Base-by-base conservation (phyloP, 495 filamentous ascomycete genomes). In the Hyphodiscus hymeniophilus region DNA sequence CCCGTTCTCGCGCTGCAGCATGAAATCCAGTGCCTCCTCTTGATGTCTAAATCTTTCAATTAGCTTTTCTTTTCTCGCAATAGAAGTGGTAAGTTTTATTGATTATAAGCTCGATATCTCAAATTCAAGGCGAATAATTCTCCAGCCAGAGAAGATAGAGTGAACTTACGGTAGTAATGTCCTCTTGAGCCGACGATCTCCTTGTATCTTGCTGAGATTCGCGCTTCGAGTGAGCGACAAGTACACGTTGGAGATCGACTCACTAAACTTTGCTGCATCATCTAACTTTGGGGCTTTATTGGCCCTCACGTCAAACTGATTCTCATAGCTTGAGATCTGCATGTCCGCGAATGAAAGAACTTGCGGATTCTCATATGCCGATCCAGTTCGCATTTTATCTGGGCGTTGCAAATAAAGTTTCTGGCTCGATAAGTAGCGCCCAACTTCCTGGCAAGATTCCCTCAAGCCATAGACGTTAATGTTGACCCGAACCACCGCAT, bases 351-450 rank as follows among this genome's bases (percentile, higher is more conserved):
- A 62, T 7, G 10, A 28, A 26, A 67, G 38, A 26, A 61, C 36
- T 42, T 70, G 67, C 7, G 67, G 66, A 34, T 70, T 70, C 4
- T 57, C 46, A 46, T 70, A 68, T 8, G 15, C 33, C 21, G 45
- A 7, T 24, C 34, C 34, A 5, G 18, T 5, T 40, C 24, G 20
- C 0, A 39, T 13, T 7, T 44, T 15, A 24, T 34, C 23, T 6
- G 67, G 63, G 36, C 54, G 56, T 51, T 70, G 67, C 2, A 70
- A 45, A 56, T 56, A 70, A 7, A 62, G 49, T 33, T 62, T 59
- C 15, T 51, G 40, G 1, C 28, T 20, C 1, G 67, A 67, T 26
- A 70, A 47, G 1, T 44, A 36, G 1, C 47, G 35, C 13, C 64
- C 63, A 21, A 68, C 52, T 3, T 57, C 38, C 3, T 51, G 40